Conservation (phyloP, 2,329 filamentous ascomycete species). For the Ceratocystis ficicola region DNA sequence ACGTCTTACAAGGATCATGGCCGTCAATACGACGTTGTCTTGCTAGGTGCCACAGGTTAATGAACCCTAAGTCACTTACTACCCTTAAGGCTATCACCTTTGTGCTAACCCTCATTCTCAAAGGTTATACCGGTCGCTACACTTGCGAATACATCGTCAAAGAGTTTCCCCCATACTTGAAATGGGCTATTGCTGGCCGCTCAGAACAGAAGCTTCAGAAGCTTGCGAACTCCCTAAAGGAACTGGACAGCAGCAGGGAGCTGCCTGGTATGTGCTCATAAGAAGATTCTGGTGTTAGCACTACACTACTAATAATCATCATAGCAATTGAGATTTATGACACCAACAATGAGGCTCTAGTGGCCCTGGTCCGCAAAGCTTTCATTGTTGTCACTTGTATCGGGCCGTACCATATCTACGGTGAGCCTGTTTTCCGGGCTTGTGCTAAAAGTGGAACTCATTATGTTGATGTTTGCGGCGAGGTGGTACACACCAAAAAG, state of each 20-base stretch:
- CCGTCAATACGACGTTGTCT: constrained; percentile 45
- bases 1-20: constrained; percentile 36
- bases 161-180: constrained; percentile 60
- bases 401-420: constrained; percentile 46
- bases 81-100: neutral
- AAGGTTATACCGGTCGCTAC: constrained; percentile 72
- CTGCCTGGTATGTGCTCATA: constrained; percentile 47
- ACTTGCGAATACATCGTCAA: constrained; percentile 63
- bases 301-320: neutral
- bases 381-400: constrained; percentile 46
- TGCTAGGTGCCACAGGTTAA: constrained; percentile 47
- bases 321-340: constrained; percentile 42
- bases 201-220: constrained; percentile 61
- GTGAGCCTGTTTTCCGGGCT: constrained; percentile 47
- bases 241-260: constrained; percentile 52
- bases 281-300: neutral
- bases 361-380: constrained; percentile 43
- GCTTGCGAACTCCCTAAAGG: constrained; percentile 54
- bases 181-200: constrained; percentile 80
- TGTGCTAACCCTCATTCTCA: neutral
- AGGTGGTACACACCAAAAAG: constrained; percentile 43
- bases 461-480: constrained; percentile 52
- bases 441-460: constrained; percentile 52
- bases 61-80: constrained; percentile 23
- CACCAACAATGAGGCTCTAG: constrained; percentile 36